Conservation (phyloP, 345 rosid genomes). For the Garcia nutans region DNA sequence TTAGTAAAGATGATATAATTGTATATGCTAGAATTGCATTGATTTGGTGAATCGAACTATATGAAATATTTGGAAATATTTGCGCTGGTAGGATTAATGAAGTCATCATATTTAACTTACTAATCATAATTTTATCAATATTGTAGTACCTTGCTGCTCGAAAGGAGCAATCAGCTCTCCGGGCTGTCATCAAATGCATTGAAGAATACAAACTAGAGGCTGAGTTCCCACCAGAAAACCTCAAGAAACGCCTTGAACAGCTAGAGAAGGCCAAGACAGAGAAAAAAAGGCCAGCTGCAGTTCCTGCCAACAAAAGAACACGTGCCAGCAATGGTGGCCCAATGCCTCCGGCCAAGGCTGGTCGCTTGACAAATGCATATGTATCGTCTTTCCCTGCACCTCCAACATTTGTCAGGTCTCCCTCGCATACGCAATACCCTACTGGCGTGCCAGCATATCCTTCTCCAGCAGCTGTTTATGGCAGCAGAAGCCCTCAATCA, state of each 20-base stretch:
- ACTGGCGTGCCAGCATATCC: slow-evolving; percentile 57
- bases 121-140: neutral
- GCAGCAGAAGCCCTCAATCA: slow-evolving; percentile 56
- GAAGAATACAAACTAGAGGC: slow-evolving; percentile 93
- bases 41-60: neutral
- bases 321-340: slow-evolving; percentile 87
- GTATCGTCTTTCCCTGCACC: slow-evolving; percentile 90
- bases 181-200: slow-evolving; percentile 88
- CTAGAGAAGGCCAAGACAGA: slow-evolving; percentile 92
- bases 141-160: slow-evolving; percentile 76
- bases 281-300: slow-evolving; percentile 77
- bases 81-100: neutral
- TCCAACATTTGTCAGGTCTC: slow-evolving; percentile 74
- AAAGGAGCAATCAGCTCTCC: slow-evolving; percentile 93
- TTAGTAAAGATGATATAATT: neutral
- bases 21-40: neutral
- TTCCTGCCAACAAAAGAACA: slow-evolving; percentile 91
- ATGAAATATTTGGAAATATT: neutral
- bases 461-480: slow-evolving; percentile 65
- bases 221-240: slow-evolving; percentile 86
- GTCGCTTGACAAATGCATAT: slow-evolving; percentile 85
- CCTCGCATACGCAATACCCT: slow-evolving; percentile 74
- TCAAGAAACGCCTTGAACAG: slow-evolving; percentile 95
- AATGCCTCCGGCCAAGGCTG: slow-evolving; percentile 99
- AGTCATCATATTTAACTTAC: slow-evolving; percentile 1